phyloP scores from a whole-genome alignment of 495 filamentous ascomycete genomes.

The Neurospora sp. region DNA sequence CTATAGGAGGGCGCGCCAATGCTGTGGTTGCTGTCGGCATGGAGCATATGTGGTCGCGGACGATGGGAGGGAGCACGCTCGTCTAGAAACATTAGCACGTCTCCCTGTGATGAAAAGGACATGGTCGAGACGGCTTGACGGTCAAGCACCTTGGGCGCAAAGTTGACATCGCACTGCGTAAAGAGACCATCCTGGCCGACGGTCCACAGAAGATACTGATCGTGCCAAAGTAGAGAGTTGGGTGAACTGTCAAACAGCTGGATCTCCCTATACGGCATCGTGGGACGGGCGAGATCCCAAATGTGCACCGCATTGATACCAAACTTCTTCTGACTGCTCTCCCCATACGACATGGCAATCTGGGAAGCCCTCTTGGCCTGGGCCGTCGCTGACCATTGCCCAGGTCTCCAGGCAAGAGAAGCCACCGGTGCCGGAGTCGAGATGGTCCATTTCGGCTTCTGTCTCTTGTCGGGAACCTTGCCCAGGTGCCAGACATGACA shows the following conservation, averaged over 20 bases:
- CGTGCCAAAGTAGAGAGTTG: conserved; percentile 78
- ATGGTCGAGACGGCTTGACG: conserved; percentile 54
- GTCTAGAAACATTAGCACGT: conserved; percentile 47
- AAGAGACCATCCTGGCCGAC: conserved; percentile 77
- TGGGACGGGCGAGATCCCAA: conserved; percentile 85
- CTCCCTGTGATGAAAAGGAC: conserved; percentile 50
- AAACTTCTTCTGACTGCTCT: conserved; percentile 34
- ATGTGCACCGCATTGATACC: conserved; percentile 69
- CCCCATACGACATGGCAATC: conserved; percentile 43
- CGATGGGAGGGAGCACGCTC: conserved; percentile 32
- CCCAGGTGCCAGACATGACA: conserved; percentile 92
- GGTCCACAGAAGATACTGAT: conserved; percentile 84
- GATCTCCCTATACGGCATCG: conserved; percentile 79
- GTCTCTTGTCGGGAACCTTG: conserved; percentile 61
- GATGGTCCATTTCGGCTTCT: conserved; percentile 61
- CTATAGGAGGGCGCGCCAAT: conserved; percentile 27
- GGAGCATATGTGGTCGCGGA: conserved; percentile 24
- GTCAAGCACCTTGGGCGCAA: conserved; percentile 69
- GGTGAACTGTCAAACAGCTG: conserved; percentile 61
- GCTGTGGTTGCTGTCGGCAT: conserved; percentile 16
- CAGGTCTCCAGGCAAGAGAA: conserved; percentile 77
- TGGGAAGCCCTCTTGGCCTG: conserved; percentile 51
- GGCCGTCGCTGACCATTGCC: conserved; percentile 58
- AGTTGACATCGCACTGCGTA: conserved; percentile 79
- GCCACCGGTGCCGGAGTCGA: conserved; percentile 53